These are phyloP conservation scores for Marchantia paleacea DNA, from an alignment of 225 moss, liverwort and hornwort genomes.

Conservation along the genomic window DNA sequence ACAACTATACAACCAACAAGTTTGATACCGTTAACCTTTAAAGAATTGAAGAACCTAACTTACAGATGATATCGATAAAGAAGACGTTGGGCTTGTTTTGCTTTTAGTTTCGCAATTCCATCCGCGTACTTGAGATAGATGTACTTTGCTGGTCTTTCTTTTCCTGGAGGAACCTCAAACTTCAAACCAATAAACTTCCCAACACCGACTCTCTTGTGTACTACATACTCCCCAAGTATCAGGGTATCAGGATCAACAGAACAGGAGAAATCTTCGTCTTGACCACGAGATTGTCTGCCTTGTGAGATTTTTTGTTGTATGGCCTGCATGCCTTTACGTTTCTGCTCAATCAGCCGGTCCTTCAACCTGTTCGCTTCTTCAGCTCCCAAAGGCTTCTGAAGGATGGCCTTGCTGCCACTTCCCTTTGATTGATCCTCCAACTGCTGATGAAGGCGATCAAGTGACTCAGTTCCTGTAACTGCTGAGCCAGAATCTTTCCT, in stretches of 20 bases:
- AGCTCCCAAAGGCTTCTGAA: conserved; percentile 54
- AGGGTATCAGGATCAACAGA: conserved; percentile 82
- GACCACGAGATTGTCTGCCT: conserved; percentile 34
- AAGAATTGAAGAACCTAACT: conserved; percentile 14
- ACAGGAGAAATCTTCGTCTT: conserved; percentile 50
- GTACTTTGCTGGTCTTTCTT: conserved; percentile 61
- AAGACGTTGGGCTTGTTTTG: conserved; percentile 83
- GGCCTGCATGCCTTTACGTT: conserved; percentile 70
- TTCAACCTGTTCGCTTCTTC: conserved; percentile 63
- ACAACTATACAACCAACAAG: neutral
- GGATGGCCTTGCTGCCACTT: conserved; percentile 36
- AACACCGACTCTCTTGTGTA: conserved; percentile 86
- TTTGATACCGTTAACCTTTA: neutral
- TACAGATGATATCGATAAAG: conserved; percentile 73
- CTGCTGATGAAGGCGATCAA: conserved; percentile 71
- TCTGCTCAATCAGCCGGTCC: conserved; percentile 63
- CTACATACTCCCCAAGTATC: conserved; percentile 74
- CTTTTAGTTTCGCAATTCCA: conserved; percentile 78
- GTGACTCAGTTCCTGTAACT: conserved; percentile 44
- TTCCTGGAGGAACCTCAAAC: conserved; percentile 70
- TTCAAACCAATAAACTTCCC: conserved; percentile 90
- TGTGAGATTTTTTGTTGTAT: conserved; percentile 66
- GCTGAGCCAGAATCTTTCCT: conserved; percentile 31
- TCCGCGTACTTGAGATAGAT: conserved; percentile 81
- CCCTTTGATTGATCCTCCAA: conserved; percentile 60